Evolutionary conservation across 768 basidiomycete species (phyloP).

Genomic region (Lactarius pseudohatsudake): DNA sequence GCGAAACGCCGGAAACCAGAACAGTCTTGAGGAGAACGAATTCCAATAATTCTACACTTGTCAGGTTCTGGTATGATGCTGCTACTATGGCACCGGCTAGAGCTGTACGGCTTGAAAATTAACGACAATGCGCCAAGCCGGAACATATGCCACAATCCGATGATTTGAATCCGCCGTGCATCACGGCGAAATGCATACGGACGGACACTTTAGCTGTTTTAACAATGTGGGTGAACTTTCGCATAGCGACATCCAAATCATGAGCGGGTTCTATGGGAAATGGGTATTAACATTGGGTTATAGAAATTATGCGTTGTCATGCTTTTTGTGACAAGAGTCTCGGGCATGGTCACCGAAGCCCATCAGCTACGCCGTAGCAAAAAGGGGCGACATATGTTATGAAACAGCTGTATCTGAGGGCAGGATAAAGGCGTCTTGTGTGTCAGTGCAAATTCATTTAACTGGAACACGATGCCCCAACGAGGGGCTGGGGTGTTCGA

Average conservation of each 20-base stretch:
- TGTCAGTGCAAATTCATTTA: neutral
- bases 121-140: neutral
- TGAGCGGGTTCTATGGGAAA: too few relatives aligned
- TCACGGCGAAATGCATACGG: neutral
- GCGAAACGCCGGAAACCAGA: conserved; percentile 75
- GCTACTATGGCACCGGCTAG: neutral
- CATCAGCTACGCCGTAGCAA: too few relatives aligned
- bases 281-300: too few relatives aligned
- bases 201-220: too few relatives aligned
- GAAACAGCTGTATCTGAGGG: too few relatives aligned
- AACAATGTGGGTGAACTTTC: too few relatives aligned
- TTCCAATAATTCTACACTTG: neutral
- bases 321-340: too few relatives aligned
- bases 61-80: neutral
- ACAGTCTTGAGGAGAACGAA: conserved; percentile 19
- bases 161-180: neutral
- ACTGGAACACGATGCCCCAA: neutral
- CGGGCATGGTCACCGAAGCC: too few relatives aligned
- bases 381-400: too few relatives aligned
- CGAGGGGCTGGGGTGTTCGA: neutral
- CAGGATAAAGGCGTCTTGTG: too few relatives aligned
- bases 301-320: too few relatives aligned
- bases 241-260: too few relatives aligned
- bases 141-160: neutral
- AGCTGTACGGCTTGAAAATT: neutral